Base-by-base conservation (phyloP, 169 alveolate species). In the Haemoproteus tartakovskyi region DNA sequence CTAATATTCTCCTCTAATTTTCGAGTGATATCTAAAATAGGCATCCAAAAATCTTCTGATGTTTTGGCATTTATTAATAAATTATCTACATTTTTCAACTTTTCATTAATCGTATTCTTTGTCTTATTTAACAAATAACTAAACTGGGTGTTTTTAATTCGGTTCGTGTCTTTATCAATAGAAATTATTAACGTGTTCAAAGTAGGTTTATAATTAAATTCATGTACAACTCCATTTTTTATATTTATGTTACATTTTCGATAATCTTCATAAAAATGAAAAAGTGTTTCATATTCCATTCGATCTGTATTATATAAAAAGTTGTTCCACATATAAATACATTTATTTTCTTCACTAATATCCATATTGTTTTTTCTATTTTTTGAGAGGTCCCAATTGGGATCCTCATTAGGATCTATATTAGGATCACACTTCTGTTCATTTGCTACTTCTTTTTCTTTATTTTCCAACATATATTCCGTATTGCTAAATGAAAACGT, bases 391-490 rank as follows among this genome's bases (percentile, higher is more conserved):
- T n/a, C n/a, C n/a, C n/a, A n/a, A n/a, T n/a, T n/a, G n/a, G n/a
- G n/a, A n/a, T n/a, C n/a, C n/a, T n/a, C n/a, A n/a, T n/a, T n/a
- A n/a, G n/a, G n/a, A n/a, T n/a, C n/a, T n/a, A n/a, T n/a, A n/a
- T n/a, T n/a, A n/a, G n/a, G n/a, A 37, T n/a, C 33, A 1, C 19
- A 11, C 26, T 48, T 60, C 21, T 74, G 43, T 38, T 79, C 79
- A 19, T 84, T 79, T 40, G 85, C 56, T 16, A 50, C 6, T 8
- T 21, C 62, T 0, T 40, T 27, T 43, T 79, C 79, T 27, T 61
- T 61, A 16, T 84, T 84, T 87, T 87, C 67, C 19, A 36, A 79
- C 22, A 80, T 60, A 29, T 45, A 19, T 14, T 89, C 74, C 36
- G 79, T 80, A 26, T 38, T 29, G 9, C 62, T 38, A 50, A 85